Evolutionary conservation across 768 basidiomycete species (phyloP).

Genomic region (Kwoniella mangroviensis): DNA sequence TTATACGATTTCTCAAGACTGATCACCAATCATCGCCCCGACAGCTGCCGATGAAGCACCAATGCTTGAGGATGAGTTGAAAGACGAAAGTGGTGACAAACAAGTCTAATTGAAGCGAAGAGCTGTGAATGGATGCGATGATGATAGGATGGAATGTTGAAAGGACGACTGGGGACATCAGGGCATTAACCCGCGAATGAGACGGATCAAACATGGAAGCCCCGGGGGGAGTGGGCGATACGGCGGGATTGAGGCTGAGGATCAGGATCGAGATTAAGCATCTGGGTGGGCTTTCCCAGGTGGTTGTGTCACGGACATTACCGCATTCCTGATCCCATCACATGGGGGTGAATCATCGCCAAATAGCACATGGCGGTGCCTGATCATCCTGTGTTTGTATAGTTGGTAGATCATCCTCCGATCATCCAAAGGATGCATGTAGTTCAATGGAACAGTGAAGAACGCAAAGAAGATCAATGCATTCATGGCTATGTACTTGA

Average conservation of each 20-base stretch:
- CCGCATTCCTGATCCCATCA: background rate
- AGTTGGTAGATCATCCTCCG: background rate
- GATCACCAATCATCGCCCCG: background rate
- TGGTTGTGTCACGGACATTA: background rate
- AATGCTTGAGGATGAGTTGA: background rate
- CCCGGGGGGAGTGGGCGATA: slow-evolving; percentile 1
- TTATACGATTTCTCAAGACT: background rate
- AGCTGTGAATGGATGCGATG: background rate
- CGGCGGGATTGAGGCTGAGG: too few species aligned
- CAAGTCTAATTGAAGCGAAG: background rate
- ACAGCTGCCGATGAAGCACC: background rate
- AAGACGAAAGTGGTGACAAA: background rate
- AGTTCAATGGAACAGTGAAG: background rate
- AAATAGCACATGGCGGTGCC: background rate
- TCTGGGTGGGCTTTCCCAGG: background rate
- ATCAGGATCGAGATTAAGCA: background rate
- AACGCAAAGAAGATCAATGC: background rate
- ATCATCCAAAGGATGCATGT: background rate
- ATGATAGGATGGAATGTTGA: background rate
- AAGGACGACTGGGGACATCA: background rate
- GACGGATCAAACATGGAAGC: background rate
- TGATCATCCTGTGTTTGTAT: background rate
- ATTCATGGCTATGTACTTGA: background rate
- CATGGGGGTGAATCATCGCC: background rate
- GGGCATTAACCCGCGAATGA: background rate